Conservation (phyloP, 2,329 filamentous ascomycete genomes). For the Epichloe festucae region DNA sequence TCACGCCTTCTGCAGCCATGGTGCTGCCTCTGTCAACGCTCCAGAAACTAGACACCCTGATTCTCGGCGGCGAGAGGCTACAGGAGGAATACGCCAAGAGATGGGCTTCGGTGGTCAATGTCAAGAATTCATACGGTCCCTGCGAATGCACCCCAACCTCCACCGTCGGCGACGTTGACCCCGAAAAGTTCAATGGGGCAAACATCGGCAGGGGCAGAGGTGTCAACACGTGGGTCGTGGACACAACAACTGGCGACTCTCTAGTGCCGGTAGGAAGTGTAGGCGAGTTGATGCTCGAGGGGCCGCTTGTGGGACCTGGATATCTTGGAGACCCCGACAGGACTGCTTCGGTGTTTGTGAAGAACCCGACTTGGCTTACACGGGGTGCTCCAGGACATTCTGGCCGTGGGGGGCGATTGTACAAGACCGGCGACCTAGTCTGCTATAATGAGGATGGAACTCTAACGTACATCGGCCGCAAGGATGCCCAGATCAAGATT, state of each 20-base stretch:
- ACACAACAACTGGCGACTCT: neutral
- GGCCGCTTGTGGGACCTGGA: constrained; percentile 8
- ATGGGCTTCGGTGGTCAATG: constrained; percentile 2
- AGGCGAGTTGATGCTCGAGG: constrained; percentile 8
- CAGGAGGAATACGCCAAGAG: neutral
- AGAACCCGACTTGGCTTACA: constrained; percentile 22
- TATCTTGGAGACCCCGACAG: constrained; percentile 8
- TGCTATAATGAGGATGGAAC: constrained; percentile 19
- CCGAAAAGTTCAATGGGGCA: constrained; percentile 11
- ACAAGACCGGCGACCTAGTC: constrained; percentile 23
- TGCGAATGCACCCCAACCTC: constrained; percentile 3
- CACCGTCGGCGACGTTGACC: constrained; percentile 9
- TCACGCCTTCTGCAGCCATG: constrained; percentile 3
- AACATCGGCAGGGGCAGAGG: constrained; percentile 7
- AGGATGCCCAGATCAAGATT: constrained; percentile 41
- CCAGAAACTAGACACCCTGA: neutral
- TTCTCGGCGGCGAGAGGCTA: constrained; percentile 2
- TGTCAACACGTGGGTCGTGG: constrained; percentile 7
- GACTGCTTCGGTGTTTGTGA: constrained; percentile 5
- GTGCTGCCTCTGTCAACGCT: neutral
- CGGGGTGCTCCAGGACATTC: constrained; percentile 6
- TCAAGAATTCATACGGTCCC: constrained; percentile 3
- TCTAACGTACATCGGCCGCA: constrained; percentile 31
- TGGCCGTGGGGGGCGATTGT: constrained; percentile 12
- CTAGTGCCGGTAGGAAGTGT: constrained; percentile 6